These are phyloP conservation scores for Alternaria ethzedia DNA, from an alignment of 2,329 filamentous ascomycete species.

Conservation along the genomic window DNA sequence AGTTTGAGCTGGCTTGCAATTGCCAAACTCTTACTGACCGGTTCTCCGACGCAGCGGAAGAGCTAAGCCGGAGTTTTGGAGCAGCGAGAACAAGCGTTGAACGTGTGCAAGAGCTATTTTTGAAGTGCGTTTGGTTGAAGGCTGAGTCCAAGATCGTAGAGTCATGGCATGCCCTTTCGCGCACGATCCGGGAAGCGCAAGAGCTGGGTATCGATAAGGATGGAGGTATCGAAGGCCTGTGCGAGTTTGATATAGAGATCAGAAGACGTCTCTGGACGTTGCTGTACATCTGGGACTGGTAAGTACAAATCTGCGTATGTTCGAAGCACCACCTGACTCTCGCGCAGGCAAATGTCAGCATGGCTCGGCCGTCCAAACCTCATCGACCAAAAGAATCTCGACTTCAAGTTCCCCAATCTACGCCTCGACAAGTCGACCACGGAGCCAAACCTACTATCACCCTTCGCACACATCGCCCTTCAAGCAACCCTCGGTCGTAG, in stretches of 20 bases:
- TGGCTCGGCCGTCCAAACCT: slow-evolving; percentile 54
- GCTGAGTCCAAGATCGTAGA: slow-evolving; percentile 56
- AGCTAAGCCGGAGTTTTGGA: slow-evolving; percentile 52
- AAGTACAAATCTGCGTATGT: slow-evolving; percentile 8
- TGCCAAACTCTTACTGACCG: slow-evolving; percentile 49
- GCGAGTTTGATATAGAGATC: slow-evolving; percentile 58
- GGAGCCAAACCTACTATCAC: slow-evolving; percentile 50
- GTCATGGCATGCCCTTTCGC: slow-evolving; percentile 56
- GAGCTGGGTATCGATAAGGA: slow-evolving; percentile 56
- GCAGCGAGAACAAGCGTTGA: slow-evolving; percentile 54
- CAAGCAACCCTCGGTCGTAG: slow-evolving; percentile 49
- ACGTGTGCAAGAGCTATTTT: slow-evolving; percentile 59
- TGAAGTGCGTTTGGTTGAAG: slow-evolving; percentile 57
- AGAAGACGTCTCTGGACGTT: slow-evolving; percentile 56
- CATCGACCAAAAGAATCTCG: slow-evolving; percentile 51
- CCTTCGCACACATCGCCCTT: slow-evolving; percentile 53
- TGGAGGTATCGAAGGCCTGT: slow-evolving; percentile 41
- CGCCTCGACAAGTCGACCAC: slow-evolving; percentile 46
- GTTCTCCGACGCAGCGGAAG: slow-evolving; percentile 53
- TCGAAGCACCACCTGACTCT: not conserved
- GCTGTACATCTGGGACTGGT: slow-evolving; percentile 59
- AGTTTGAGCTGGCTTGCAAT: slow-evolving; percentile 53
- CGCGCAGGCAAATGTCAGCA: slow-evolving; percentile 49
- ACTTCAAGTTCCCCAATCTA: slow-evolving; percentile 51
- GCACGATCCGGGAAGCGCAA: slow-evolving; percentile 56